Conservation (phyloP, 768 basidiomycete species). For the Naematelia encephala region DNA sequence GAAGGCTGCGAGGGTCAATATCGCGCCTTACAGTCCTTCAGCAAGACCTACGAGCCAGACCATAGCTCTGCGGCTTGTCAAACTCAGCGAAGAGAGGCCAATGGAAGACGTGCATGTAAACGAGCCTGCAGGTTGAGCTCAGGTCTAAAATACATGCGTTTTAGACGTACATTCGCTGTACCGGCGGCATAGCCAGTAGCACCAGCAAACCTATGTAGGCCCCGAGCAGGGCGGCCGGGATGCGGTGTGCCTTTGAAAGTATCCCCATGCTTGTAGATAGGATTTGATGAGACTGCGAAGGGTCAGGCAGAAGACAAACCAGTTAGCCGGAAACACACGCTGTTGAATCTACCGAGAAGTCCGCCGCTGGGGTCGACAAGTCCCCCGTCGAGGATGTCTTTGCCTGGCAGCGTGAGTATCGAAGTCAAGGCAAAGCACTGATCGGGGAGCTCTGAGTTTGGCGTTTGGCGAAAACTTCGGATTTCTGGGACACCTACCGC, state of each 20-base stretch:
- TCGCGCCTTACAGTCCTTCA: too few species aligned
- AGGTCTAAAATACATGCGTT: constrained; percentile 4
- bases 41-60: constrained; percentile 67
- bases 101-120: constrained; percentile 67
- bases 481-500: too few species aligned
- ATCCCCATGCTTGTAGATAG: background rate
- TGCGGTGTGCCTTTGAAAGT: background rate
- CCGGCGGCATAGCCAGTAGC: constrained; percentile 61
- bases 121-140: constrained; percentile 50
- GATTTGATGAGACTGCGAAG: too few species aligned
- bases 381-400: too few species aligned
- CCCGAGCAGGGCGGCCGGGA: background rate
- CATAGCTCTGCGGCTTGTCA: constrained; percentile 69
- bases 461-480: too few species aligned
- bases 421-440: too few species aligned
- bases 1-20: constrained; percentile 57
- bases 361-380: too few species aligned
- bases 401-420: too few species aligned
- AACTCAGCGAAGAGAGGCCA: constrained; percentile 65
- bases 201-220: constrained; percentile 51
- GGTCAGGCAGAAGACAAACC: too few species aligned
- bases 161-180: constrained; percentile 67
- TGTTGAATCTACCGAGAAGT: too few species aligned
- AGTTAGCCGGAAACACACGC: too few species aligned
- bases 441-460: too few species aligned